Conservation (phyloP, 2,329 filamentous ascomycete species). For the Neonectria faginata region DNA sequence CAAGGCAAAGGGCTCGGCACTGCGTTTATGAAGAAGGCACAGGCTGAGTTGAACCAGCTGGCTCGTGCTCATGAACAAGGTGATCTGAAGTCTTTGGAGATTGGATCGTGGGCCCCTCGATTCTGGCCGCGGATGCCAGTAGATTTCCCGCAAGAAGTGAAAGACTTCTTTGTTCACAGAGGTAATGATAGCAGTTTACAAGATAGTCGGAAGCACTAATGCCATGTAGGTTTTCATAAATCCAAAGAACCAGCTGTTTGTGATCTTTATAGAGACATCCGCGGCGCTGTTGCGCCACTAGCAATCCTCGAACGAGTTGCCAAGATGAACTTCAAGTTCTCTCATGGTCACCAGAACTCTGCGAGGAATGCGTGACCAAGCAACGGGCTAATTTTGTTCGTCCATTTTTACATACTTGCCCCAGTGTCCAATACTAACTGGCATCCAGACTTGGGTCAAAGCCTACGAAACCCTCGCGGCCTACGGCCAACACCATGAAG, state of each 20-base stretch:
- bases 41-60: neutral
- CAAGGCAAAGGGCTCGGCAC: slow-evolving; percentile 35
- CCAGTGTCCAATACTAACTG: neutral
- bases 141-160: slow-evolving; percentile 10
- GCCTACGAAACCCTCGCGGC: slow-evolving; percentile 35
- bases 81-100: slow-evolving; percentile 30
- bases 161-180: slow-evolving; percentile 35
- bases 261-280: slow-evolving; percentile 39
- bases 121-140: slow-evolving; percentile 41
- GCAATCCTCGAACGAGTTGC: slow-evolving; percentile 35
- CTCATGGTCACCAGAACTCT: slow-evolving; percentile 39
- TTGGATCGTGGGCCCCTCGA: slow-evolving; percentile 37
- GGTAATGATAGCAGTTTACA: slow-evolving; percentile 13
- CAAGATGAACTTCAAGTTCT: slow-evolving; percentile 34
- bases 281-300: slow-evolving; percentile 17
- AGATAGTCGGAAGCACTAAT: neutral
- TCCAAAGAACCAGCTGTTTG: neutral
- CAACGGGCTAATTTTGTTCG: slow-evolving; percentile 38
- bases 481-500: slow-evolving; percentile 33
- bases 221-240: slow-evolving; percentile 24
- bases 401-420: fast-evolving
- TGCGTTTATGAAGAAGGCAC: slow-evolving; percentile 30
- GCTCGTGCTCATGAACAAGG: neutral
- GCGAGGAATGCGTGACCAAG: slow-evolving; percentile 42
- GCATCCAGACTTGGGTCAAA: slow-evolving; percentile 30